Conservation (phyloP, 768 basidiomycete genomes). For the Chalciporus sphaerocephalus region DNA sequence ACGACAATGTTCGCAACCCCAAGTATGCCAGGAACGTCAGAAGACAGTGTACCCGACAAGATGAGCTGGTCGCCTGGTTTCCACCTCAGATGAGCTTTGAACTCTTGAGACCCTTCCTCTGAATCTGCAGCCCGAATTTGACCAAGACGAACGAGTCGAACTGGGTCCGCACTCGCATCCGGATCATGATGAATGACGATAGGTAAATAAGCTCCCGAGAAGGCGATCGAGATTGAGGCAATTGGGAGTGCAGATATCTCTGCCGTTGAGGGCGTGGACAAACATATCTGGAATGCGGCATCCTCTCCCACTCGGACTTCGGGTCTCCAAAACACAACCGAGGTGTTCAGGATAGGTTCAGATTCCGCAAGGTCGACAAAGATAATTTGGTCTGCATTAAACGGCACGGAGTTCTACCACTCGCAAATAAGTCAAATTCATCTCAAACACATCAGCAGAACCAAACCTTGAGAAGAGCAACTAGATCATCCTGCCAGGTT, state of each 20-base stretch:
- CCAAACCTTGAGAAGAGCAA: conserved; percentile 67
- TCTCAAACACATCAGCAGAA: not conserved
- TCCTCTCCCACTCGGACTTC: conserved; percentile 56
- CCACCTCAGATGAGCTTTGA: conserved; percentile 56
- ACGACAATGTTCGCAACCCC: conserved; percentile 48
- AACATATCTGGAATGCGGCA: conserved; percentile 69
- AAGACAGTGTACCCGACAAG: conserved; percentile 56
- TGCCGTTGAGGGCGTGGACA: conserved; percentile 49
- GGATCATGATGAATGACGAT: conserved; percentile 47
- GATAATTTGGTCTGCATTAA: conserved; percentile 50
- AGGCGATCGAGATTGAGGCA: conserved; percentile 52
- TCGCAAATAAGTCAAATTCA: not conserved
- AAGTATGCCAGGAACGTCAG: conserved; percentile 46
- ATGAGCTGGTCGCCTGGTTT: conserved; percentile 47
- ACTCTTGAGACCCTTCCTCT: conserved; percentile 14
- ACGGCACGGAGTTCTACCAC: conserved; percentile 65
- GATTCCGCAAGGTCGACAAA: conserved; percentile 61
- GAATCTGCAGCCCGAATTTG: conserved; percentile 41
- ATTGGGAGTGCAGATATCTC: conserved; percentile 59
- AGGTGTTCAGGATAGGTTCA: conserved; percentile 56
- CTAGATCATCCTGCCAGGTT: conserved; percentile 61
- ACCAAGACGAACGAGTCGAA: conserved; percentile 38
- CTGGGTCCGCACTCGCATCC: conserved; percentile 10
- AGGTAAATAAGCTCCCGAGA: conserved; percentile 48
- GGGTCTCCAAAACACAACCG: conserved; percentile 66